Evolutionary conservation across 306 rosid genomes (phyloP).

Genomic region (Castanea crenata): DNA sequence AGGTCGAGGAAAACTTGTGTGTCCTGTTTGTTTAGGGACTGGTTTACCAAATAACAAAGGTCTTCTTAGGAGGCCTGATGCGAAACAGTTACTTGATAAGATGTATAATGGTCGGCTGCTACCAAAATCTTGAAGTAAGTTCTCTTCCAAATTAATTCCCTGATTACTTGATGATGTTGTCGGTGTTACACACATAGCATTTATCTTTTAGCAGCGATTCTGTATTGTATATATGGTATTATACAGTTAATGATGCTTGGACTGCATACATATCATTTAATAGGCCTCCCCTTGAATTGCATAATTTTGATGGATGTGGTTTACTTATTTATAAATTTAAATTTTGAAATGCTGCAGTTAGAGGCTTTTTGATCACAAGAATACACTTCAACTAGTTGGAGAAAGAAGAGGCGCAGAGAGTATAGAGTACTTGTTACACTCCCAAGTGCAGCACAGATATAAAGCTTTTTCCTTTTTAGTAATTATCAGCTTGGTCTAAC

Average conservation of each 20-base stretch:
- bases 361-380: conserved; percentile 1
- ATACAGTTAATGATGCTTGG: conserved; percentile 1
- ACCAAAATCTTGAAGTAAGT: conserved; percentile 58
- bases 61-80: conserved; percentile 87
- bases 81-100: conserved; percentile 73
- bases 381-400: neutral
- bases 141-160: neutral
- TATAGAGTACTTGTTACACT: neutral
- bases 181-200: too few species aligned
- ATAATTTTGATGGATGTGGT: neutral
- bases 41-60: conserved; percentile 93
- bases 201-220: neutral
- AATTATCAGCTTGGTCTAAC: neutral
- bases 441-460: neutral
- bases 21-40: conserved; percentile 94
- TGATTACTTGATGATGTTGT: too few species aligned
- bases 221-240: neutral
- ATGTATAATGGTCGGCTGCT: conserved; percentile 84
- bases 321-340: neutral
- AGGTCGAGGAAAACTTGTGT: conserved; percentile 96
- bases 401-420: neutral
- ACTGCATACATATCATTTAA: neutral
- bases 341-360: neutral
- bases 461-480: neutral
- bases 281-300: neutral